Percentiles rank a stretch among this genome's conserved stretches.
These are phyloP conservation scores for Atkinsonella texensis DNA, from an alignment of 2,329 filamentous ascomycete species.

Conservation along the genomic window DNA sequence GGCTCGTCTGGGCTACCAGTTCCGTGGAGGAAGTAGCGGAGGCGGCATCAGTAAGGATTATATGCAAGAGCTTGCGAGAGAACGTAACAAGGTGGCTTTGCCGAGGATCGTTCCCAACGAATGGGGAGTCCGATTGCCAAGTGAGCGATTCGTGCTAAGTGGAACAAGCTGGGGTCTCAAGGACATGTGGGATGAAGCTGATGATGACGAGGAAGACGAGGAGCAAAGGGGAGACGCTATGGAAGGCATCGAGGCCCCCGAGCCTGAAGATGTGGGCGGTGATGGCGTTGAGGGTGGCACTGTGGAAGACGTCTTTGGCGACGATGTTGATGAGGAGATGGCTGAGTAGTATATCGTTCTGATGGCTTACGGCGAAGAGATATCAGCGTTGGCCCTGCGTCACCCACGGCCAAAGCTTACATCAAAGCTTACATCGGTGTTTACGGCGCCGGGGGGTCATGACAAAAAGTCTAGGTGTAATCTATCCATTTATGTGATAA, in stretches of 20 bases:
- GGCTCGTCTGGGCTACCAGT: slow-evolving; percentile 56
- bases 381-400: background rate
- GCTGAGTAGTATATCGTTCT: slow-evolving; percentile 25
- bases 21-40: slow-evolving; percentile 41
- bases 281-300: slow-evolving; percentile 38
- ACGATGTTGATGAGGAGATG: slow-evolving; percentile 45
- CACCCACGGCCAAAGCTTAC: background rate
- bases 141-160: slow-evolving; percentile 56
- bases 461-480: background rate
- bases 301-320: slow-evolving; percentile 43
- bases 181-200: slow-evolving; percentile 43
- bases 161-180: slow-evolving; percentile 53
- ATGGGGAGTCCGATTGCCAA: slow-evolving; percentile 55
- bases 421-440: slow-evolving; percentile 4
- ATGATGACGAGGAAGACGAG: slow-evolving; percentile 28
- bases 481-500: too few relatives aligned
- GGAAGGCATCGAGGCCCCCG: slow-evolving; percentile 32
- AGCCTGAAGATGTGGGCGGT: slow-evolving; percentile 29
- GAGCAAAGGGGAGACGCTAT: slow-evolving; percentile 33
- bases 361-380: background rate
- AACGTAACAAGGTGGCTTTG: slow-evolving; percentile 55
- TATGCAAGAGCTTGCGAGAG: slow-evolving; percentile 59
- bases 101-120: slow-evolving; percentile 51
- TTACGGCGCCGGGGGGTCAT: slow-evolving; percentile 6
- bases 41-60: slow-evolving; percentile 60